Evolutionary conservation across 306 rosid genomes (phyloP).

Genomic region (Hylodesmum podocarpum): DNA sequence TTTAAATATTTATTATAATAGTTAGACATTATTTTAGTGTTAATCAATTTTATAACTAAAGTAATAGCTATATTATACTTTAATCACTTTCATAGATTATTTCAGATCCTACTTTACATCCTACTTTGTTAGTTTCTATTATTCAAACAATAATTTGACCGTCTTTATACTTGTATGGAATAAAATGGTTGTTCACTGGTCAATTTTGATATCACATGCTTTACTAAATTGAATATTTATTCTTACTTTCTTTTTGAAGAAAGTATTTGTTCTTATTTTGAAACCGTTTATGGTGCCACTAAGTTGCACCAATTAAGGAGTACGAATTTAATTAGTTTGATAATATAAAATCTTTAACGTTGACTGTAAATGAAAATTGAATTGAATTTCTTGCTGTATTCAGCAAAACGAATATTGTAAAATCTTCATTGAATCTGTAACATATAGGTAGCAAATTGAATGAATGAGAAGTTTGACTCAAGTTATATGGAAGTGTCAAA

Average conservation of each 20-base stretch:
- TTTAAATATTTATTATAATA: no score
- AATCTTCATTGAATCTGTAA: background rate
- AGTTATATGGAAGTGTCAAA: conserved; percentile 23
- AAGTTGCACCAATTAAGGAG: background rate
- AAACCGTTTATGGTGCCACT: background rate
- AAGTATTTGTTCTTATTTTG: background rate
- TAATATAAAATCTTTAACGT: background rate
- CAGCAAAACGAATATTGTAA: background rate
- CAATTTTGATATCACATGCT: background rate
- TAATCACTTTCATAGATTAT: no score
- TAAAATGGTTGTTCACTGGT: no score
- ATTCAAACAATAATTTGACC: no score
- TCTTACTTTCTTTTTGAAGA: no score
- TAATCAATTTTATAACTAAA: no score
- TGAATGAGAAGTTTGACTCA: background rate
- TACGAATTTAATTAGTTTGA: background rate
- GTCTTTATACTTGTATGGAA: no score
- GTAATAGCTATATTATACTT: no score
- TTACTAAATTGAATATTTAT: background rate
- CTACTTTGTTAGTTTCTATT: no score
- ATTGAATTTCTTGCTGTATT: background rate
- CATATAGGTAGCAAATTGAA: background rate
- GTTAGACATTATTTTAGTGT: no score
- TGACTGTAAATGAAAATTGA: background rate
- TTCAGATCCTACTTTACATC: no score